These are phyloP conservation scores for Lagenidium giganteum DNA, from an alignment of 352 stramenopile genomes.

Conservation along the genomic window DNA sequence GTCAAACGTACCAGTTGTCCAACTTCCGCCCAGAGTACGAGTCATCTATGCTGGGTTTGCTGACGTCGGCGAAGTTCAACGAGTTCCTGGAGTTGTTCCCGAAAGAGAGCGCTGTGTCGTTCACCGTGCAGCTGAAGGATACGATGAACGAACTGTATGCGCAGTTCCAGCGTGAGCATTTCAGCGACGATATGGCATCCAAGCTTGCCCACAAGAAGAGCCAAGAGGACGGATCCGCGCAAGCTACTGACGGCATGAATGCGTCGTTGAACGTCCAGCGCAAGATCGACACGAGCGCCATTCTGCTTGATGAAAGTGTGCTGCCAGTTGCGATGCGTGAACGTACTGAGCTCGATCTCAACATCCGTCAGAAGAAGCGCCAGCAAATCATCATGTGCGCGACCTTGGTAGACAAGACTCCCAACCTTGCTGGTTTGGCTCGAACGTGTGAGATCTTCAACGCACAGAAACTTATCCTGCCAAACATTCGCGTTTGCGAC, in stretches of 20 bases:
- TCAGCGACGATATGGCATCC: conserved; percentile 13
- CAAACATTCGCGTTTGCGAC: conserved; percentile 68
- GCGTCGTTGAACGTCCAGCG: conserved; percentile 41
- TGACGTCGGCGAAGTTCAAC: conserved; percentile 40
- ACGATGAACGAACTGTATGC: conserved; percentile 50
- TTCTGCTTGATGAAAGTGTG: conserved; percentile 39
- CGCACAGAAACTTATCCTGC: conserved; percentile 83
- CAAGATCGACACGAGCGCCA: conserved; percentile 53
- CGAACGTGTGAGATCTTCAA: conserved; percentile 94
- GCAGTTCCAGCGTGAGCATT: conserved; percentile 60
- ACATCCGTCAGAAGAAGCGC: conserved; percentile 27
- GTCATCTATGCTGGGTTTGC: conserved; percentile 49
- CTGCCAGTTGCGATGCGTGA: conserved; percentile 33
- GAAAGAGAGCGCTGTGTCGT: conserved; percentile 31
- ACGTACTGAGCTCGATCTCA: conserved; percentile 17
- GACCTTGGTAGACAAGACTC: conserved; percentile 91
- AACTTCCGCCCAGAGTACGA: conserved; percentile 50
- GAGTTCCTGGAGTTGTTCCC: conserved; percentile 63
- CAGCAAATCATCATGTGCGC: conserved; percentile 66
- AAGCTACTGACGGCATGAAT: conserved; percentile 4
- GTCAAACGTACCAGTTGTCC: conserved; percentile 42
- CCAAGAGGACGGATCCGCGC: background rate
- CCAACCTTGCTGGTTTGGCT: conserved; percentile 90
- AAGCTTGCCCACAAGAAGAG: background rate
- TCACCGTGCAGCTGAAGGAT: conserved; percentile 46